Base-by-base conservation (phyloP, 306 rosid species). In the Medicago truncatula region DNA sequence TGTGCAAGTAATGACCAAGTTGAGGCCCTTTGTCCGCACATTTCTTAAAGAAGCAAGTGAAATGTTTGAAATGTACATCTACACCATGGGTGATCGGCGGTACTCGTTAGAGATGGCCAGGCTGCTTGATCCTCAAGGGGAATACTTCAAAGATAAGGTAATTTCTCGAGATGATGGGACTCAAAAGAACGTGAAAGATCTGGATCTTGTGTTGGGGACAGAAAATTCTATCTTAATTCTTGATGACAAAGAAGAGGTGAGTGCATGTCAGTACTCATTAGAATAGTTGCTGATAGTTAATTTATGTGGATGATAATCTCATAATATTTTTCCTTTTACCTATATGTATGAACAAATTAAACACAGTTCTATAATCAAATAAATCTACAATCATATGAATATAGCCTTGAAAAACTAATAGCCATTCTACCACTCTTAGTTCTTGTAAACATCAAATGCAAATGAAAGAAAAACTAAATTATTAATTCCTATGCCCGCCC, bases 111-210 rank as follows among this genome's bases (percentile, higher is more conserved):
- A 93, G 86, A 95, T 92, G 98, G 97, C 97, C 11, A 86, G 79
- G 82, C 75, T 95, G 77, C 92, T 95, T 79, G 98, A 95, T 77
- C 96, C 98, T 40, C 85, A 25, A 59, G 83, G 76, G 74, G 93
- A 87, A 82, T 95, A 89, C 84, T 95, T 92, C 64, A 77, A 75
- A 40, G 67, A 83, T 9, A 87, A 87, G 77, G 93, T 95, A 47
- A 95, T 92, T 72, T 95, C 97, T 43, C 87, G 97, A 7, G 97
- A 95, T 64, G 97, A 95, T 78, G 96, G 97, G 67, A 90, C 97
- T 70, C 89, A 86, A 76, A 90, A 13, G 78, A 90, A 88, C 85
- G 88, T 89, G 70, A 92, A 95, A 85, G 97, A 90, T 72, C 92
- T 95, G 20, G 96, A 92, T 84, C 71, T 95, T 56, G 89, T 92